Evolutionary conservation across 1,139 yeast species (phyloP).

Genomic region (Saccharomycopsis hybrid): DNA sequence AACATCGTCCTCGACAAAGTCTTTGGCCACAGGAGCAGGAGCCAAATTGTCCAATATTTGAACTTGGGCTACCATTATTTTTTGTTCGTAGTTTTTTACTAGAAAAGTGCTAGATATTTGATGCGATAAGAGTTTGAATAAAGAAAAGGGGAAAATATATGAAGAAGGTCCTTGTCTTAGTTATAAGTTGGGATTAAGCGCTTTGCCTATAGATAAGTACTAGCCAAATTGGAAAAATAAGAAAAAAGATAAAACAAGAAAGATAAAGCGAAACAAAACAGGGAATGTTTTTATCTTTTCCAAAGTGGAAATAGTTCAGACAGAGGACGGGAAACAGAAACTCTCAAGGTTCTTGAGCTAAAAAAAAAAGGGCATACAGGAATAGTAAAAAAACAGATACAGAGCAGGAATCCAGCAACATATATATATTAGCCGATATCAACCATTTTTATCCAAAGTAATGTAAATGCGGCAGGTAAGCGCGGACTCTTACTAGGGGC

Average conservation of each 20-base stretch:
- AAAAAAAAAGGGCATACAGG: neutral
- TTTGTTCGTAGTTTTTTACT: neutral
- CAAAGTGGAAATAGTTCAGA: too few relatives aligned
- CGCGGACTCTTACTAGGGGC: too few relatives aligned
- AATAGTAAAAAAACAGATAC: neutral
- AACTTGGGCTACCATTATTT: neutral
- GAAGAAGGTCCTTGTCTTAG: neutral
- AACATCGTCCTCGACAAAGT: constrained; percentile 16
- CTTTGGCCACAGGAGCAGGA: constrained; percentile 2
- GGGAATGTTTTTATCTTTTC: too few relatives aligned
- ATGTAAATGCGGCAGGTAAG: too few relatives aligned
- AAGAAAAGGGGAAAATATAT: neutral
- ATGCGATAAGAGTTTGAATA: neutral
- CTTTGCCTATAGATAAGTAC: too few relatives aligned
- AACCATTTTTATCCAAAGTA: too few relatives aligned
- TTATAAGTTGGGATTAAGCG: too few relatives aligned
- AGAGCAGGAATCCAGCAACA: neutral
- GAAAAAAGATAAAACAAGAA: too few relatives aligned
- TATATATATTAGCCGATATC: neutral
- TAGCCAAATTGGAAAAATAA: too few relatives aligned
- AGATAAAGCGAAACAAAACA: too few relatives aligned
- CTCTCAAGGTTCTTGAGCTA: neutral
- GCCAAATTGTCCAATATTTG: neutral
- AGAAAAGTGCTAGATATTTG: neutral
- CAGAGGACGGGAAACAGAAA: too few relatives aligned